Evolutionary conservation across 768 basidiomycete genomes (phyloP).

Genomic region (Termitomyces sp.): DNA sequence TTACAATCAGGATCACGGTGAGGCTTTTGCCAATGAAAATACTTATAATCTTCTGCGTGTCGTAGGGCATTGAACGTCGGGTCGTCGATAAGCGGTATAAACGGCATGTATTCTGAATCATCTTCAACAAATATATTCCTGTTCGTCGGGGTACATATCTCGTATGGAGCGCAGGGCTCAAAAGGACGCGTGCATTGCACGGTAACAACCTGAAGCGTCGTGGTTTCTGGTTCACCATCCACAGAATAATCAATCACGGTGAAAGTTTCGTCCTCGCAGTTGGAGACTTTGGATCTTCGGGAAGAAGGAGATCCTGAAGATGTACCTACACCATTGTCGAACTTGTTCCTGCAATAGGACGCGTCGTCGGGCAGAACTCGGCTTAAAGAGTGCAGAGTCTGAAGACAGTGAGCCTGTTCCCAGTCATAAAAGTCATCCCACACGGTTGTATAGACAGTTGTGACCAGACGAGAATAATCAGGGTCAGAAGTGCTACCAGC

Average conservation of each 20-base stretch:
- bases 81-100: slow-evolving; percentile 66
- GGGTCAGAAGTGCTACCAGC: neutral
- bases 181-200: slow-evolving; percentile 15
- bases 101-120: slow-evolving; percentile 55
- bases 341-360: neutral
- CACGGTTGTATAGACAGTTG: slow-evolving; percentile 12
- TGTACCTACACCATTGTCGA: neutral
- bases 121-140: slow-evolving; percentile 54
- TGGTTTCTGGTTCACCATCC: slow-evolving; percentile 5
- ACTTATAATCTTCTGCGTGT: slow-evolving; percentile 42
- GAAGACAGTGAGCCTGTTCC: slow-evolving; percentile 21
- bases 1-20: slow-evolving; percentile 36
- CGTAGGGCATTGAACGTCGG: slow-evolving; percentile 41
- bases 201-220: slow-evolving; percentile 13
- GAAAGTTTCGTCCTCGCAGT: slow-evolving; percentile 14
- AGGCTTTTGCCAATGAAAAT: slow-evolving; percentile 49
- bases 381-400: slow-evolving; percentile 17
- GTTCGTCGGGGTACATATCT: slow-evolving; percentile 50
- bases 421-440: slow-evolving; percentile 25
- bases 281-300: neutral
- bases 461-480: slow-evolving; percentile 8
- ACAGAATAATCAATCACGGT: slow-evolving; percentile 13
- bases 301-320: neutral
- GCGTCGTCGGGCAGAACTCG: slow-evolving; percentile 1
- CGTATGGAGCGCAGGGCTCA: slow-evolving; percentile 42